Percentiles rank a stretch among this genome's conserved stretches.
phyloP scores from a whole-genome alignment of 768 basidiomycete genomes.

The Termitomyces sp. region DNA sequence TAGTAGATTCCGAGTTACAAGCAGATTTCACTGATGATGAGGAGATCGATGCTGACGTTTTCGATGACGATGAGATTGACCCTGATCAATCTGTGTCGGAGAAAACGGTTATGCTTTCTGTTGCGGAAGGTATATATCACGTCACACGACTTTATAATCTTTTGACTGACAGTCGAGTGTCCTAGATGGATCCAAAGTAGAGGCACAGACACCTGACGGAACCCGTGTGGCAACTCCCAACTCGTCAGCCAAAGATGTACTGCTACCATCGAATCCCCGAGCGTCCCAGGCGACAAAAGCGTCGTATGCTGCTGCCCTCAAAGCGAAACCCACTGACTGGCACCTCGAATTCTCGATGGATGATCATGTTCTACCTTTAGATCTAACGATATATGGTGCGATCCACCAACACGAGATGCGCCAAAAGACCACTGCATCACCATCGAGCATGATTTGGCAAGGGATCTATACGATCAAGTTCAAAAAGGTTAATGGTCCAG shows the following conservation, averaged over 20 bases:
- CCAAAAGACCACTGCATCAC: slow-evolving; percentile 61
- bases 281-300: slow-evolving; percentile 34
- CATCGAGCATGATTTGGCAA: slow-evolving; percentile 81
- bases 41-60: slow-evolving; percentile 84
- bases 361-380: slow-evolving; percentile 77
- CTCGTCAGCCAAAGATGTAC: slow-evolving; percentile 38
- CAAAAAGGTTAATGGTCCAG: slow-evolving; percentile 87
- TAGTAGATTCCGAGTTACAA: slow-evolving; percentile 61
- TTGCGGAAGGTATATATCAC: slow-evolving; percentile 65
- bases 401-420: slow-evolving; percentile 89
- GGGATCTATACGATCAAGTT: slow-evolving; percentile 90
- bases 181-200: slow-evolving; percentile 86
- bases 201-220: slow-evolving; percentile 96
- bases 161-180: neutral
- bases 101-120: slow-evolving; percentile 82
- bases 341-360: slow-evolving; percentile 96
- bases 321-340: slow-evolving; percentile 92
- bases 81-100: slow-evolving; percentile 67
- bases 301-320: slow-evolving; percentile 94
- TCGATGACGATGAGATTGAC: slow-evolving; percentile 78
- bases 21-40: slow-evolving; percentile 86
- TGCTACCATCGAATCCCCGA: slow-evolving; percentile 26
- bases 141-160: neutral
- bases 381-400: slow-evolving; percentile 94
- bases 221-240: slow-evolving; percentile 90